Evolutionary conservation across 768 basidiomycete species (phyloP), one percentile per base, ranked within the genome.

Genomic region (Tulasnella sp.): DNA sequence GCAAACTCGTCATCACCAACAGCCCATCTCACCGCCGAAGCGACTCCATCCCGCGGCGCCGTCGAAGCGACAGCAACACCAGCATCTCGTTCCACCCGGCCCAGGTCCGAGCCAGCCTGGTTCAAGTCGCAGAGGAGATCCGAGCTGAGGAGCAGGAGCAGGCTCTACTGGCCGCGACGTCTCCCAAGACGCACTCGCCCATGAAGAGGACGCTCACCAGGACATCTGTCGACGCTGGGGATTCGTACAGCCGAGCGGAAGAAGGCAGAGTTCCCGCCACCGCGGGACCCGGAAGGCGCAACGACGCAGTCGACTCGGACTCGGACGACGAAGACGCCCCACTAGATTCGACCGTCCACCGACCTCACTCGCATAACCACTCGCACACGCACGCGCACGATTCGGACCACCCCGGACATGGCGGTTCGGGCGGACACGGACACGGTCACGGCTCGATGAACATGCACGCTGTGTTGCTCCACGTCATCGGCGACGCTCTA

Each of bases 401-500:
- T 24, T 6, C 48, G 21, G 24, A 52, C 48, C 48, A 52, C 48
- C 21, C 48, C 1, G 82, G 81, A 12, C 85, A 86, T 68, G 78
- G 86, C 84, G 86, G 89, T 84, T 81, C 86, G 71, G 36, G 68
- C 46, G 80, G 79, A 39, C 80, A 83, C 42, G 75, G 46, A 1
- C 79, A 81, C 34, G 52, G 73, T 24, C 82, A 82, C 16, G 92
- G 91, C 0, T 94, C 92, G 0, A 99, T 99, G 98, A 99, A 99
- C 86, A 98, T 99, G 97, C 93, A 88, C n/a, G 98, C 96, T 40
- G 88, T 99, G 1, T 88, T 99, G 42, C 86, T 99, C 39, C 98
- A 99, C 85, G 98, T 99, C 52, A 85, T 99, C 71, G 97, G 97
- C 44, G 97, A 99, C 87, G 97, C 97, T 78, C 89, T 99, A 36